A percentile compares a stretch with the other conserved stretches of the same genome.
phyloP scores from a whole-genome alignment of 306 rosid species.

The Potentilla sterilis region DNA sequence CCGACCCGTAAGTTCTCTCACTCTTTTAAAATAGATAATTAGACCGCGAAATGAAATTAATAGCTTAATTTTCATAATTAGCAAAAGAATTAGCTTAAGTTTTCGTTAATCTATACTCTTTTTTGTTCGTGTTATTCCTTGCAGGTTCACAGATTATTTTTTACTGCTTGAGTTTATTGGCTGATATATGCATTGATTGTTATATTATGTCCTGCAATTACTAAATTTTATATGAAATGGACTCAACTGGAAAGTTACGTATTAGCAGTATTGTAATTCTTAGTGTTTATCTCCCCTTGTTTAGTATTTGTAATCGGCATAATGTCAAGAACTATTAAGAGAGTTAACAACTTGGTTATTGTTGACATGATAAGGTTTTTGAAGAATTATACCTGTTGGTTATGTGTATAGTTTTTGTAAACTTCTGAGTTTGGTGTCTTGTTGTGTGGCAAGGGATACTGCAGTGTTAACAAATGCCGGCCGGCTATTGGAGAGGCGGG shows the following conservation, averaged over 20 bases:
- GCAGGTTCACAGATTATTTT: neutral
- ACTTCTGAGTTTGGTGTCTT: constrained; percentile 11
- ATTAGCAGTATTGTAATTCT: neutral
- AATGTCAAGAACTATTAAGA: neutral
- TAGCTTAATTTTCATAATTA: neutral
- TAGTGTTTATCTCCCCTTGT: too few species aligned
- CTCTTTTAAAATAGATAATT: neutral
- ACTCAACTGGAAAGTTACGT: neutral
- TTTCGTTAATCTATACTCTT: neutral
- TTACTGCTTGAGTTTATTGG: neutral
- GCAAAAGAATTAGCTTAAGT: neutral
- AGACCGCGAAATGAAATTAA: too few species aligned
- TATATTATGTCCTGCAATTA: neutral
- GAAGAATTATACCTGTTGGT: neutral
- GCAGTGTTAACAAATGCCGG: constrained; percentile 65
- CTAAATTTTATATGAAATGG: neutral
- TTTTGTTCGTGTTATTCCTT: neutral
- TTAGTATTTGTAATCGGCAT: too few species aligned
- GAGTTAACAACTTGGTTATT: neutral
- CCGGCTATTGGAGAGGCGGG: constrained; percentile 63
- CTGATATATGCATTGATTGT: neutral
- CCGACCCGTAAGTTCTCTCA: constrained; percentile 52
- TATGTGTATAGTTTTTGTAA: neutral
- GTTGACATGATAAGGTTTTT: neutral
- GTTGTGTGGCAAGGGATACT: constrained; percentile 48